phyloP scores from a whole-genome alignment of 768 basidiomycete species.

The Suillus occidentalis region DNA sequence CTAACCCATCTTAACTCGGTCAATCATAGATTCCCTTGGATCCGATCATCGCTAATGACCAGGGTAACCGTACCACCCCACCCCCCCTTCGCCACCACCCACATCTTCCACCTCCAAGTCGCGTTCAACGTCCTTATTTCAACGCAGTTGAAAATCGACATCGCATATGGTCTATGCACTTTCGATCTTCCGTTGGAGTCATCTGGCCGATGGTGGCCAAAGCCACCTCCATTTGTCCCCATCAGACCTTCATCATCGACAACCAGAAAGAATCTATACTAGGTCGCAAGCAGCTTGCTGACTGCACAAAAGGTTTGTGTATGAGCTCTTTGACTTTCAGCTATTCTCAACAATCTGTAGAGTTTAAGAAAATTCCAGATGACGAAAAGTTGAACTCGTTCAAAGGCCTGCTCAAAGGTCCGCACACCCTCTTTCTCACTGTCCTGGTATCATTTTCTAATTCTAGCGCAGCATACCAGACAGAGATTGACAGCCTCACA shows the following conservation, averaged over 20 bases:
- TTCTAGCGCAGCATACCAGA: slow-evolving; percentile 74
- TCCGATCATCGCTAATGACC: too few relatives aligned
- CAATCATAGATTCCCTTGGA: slow-evolving; percentile 46
- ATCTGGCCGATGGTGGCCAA: slow-evolving; percentile 27
- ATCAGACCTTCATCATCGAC: slow-evolving; percentile 66
- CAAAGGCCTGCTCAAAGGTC: slow-evolving; percentile 89
- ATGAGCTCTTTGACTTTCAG: neutral
- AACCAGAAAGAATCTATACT: slow-evolving; percentile 97
- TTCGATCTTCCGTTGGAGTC: slow-evolving; percentile 31
- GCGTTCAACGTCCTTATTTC: too few relatives aligned
- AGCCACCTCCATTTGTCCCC: slow-evolving; percentile 30
- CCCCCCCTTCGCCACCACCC: too few relatives aligned
- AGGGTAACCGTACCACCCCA: too few relatives aligned
- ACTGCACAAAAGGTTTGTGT: slow-evolving; percentile 90
- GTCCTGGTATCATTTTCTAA: neutral
- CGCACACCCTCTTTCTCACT: slow-evolving; percentile 14
- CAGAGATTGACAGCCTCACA: slow-evolving; percentile 94
- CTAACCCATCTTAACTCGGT: slow-evolving; percentile 8
- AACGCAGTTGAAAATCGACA: too few relatives aligned
- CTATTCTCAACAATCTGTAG: slow-evolving; percentile 39
- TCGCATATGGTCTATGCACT: slow-evolving; percentile 44
- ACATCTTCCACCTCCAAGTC: too few relatives aligned
- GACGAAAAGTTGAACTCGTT: slow-evolving; percentile 83
- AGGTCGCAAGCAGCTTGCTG: slow-evolving; percentile 90
- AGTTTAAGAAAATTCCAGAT: slow-evolving; percentile 95